Evolutionary conservation across 345 rosid species (phyloP).

Genomic region (Trapa bicornis): DNA sequence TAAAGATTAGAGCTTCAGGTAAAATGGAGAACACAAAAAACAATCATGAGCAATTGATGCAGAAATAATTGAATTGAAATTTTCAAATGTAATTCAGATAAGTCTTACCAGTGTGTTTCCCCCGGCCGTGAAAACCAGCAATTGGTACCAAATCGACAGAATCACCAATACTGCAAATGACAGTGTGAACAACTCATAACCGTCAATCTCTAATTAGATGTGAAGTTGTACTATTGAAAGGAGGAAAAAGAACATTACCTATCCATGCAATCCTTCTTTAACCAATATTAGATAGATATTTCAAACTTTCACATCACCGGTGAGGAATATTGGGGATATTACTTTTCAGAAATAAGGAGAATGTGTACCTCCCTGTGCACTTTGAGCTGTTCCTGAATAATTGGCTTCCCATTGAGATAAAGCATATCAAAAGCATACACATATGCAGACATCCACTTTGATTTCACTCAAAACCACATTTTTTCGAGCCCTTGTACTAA

Average conservation of each 20-base stretch:
- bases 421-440: slow-evolving; percentile 65
- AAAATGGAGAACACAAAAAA: background rate
- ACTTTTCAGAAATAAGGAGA: slow-evolving; percentile 1
- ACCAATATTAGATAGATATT: slow-evolving; percentile 7
- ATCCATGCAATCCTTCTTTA: slow-evolving; percentile 96
- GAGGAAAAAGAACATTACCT: slow-evolving; percentile 22
- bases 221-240: background rate
- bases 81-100: background rate
- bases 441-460: slow-evolving; percentile 86
- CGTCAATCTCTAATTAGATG: background rate
- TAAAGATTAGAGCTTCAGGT: background rate
- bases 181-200: slow-evolving; percentile 4
- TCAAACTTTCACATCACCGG: background rate
- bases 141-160: slow-evolving; percentile 91
- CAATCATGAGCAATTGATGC: background rate
- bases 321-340: background rate
- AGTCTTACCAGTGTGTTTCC: slow-evolving; percentile 71
- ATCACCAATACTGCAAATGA: slow-evolving; percentile 65
- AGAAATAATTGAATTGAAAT: background rate
- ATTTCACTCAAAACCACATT: slow-evolving; percentile 71
- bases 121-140: slow-evolving; percentile 93
- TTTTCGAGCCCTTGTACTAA: slow-evolving; percentile 77
- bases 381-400: slow-evolving; percentile 62
- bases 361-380: slow-evolving; percentile 64
- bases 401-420: slow-evolving; percentile 63